Percentiles rank a stretch among this genome's conserved stretches.
phyloP scores from a whole-genome alignment of 805 yeast genomes.

The Metschnikowia picachoensis region DNA sequence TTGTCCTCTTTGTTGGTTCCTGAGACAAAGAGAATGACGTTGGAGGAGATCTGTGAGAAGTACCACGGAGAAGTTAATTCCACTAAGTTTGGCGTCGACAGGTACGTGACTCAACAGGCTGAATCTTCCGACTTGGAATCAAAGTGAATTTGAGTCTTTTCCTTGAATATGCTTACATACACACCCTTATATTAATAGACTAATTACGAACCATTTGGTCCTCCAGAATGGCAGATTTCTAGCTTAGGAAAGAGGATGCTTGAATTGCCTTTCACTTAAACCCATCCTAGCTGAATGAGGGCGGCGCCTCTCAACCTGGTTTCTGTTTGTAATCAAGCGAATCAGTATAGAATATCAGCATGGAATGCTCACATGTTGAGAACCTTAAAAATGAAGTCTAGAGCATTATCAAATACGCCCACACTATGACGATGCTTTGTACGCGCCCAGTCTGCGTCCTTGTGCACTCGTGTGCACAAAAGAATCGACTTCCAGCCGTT shows the following conservation, averaged over 20 bases:
- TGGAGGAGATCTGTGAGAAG: slow-evolving; percentile 77
- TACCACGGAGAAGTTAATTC: slow-evolving; percentile 73
- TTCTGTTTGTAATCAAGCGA: too few relatives aligned
- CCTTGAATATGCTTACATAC: too few relatives aligned
- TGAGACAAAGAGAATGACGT: slow-evolving; percentile 88
- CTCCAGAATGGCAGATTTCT: too few relatives aligned
- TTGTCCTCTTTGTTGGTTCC: slow-evolving; percentile 66
- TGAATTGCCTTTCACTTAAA: too few relatives aligned
- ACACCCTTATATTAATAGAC: slow-evolving; percentile 1
- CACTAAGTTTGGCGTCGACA: slow-evolving; percentile 38
- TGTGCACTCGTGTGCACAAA: slow-evolving; percentile 84
- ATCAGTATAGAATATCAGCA: too few relatives aligned
- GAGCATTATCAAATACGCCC: slow-evolving; percentile 49
- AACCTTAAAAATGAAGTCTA: slow-evolving; percentile 38
- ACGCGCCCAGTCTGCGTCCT: slow-evolving; percentile 48
- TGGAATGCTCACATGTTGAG: slow-evolving; percentile 1
- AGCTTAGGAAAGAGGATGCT: too few relatives aligned
- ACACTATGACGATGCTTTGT: slow-evolving; percentile 42
- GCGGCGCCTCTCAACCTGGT: too few relatives aligned
- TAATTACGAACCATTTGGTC: neutral
- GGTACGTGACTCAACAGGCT: slow-evolving; percentile 30
- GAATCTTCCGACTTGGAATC: slow-evolving; percentile 37
- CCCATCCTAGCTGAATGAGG: too few relatives aligned
- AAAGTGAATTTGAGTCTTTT: slow-evolving; percentile 12
- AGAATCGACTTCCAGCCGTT: slow-evolving; percentile 88